Percentiles rank a stretch among this genome's conserved stretches.
These are phyloP conservation scores for Dimargaris cristalligena DNA, from an alignment of 192 early-diverging fungal genomes.

Conservation along the genomic window DNA sequence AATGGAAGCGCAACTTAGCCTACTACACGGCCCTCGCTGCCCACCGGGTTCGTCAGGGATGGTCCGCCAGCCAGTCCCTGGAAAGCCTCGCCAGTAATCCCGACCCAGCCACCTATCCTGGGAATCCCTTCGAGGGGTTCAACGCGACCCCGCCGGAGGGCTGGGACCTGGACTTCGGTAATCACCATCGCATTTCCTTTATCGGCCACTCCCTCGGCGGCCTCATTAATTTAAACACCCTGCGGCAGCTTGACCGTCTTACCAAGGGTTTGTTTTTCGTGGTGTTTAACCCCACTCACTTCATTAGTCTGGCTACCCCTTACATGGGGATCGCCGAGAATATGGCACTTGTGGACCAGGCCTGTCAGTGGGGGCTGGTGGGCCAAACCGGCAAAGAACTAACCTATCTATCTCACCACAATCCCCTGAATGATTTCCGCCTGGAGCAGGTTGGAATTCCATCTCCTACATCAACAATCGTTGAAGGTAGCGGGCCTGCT, in stretches of 20 bases:
- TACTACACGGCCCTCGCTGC: slow-evolving; percentile 11
- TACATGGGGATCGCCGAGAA: slow-evolving; percentile 24
- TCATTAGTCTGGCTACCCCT: slow-evolving; percentile 29
- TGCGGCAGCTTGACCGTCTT: slow-evolving; percentile 24
- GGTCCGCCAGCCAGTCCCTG: too few species aligned
- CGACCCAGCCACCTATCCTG: too few species aligned
- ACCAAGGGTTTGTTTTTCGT: slow-evolving; percentile 26
- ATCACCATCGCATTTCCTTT: slow-evolving; percentile 21
- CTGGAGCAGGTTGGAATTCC: too few species aligned
- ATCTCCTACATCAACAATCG: too few species aligned
- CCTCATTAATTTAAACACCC: slow-evolving; percentile 25
- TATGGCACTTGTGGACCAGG: slow-evolving; percentile 18
- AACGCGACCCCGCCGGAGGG: too few species aligned
- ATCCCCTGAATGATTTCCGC: neutral
- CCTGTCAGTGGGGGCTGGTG: slow-evolving; percentile 18
- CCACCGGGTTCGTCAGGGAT: neutral
- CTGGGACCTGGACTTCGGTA: neutral
- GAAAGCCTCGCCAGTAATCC: too few species aligned
- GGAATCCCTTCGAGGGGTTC: neutral
- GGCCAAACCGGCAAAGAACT: slow-evolving; percentile 33
- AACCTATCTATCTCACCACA: slow-evolving; percentile 1
- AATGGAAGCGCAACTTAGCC: slow-evolving; percentile 14
- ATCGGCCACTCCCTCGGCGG: slow-evolving; percentile 35
- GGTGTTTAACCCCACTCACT: slow-evolving; percentile 22
- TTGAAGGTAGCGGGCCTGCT: too few species aligned